These are phyloP conservation scores for Parasitella parasitica DNA, from an alignment of 371 early-diverging fungal species.

Conservation along the genomic window DNA sequence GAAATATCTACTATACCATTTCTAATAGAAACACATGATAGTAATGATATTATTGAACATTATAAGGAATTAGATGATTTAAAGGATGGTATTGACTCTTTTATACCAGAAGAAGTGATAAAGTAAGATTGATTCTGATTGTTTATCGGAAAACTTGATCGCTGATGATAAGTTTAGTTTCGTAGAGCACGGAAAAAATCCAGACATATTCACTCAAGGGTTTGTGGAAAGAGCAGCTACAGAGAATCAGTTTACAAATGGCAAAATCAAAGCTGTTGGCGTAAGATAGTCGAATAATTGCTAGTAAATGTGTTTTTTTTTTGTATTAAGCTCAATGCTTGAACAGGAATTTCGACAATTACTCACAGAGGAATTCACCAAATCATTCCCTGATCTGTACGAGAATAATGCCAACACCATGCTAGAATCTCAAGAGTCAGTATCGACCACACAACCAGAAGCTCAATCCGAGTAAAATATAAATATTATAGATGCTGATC, in stretches of 20 bases:
- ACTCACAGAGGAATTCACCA: constrained; percentile 40
- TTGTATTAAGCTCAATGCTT: not conserved
- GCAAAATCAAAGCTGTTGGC: constrained; percentile 69
- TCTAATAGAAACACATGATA: constrained; percentile 25
- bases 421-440: not conserved
- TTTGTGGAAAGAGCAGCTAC: constrained; percentile 73
- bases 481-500: not conserved
- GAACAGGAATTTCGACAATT: constrained; percentile 39
- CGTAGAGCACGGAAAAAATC: constrained; percentile 71
- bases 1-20: not conserved
- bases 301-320: no score
- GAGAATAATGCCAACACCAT: constrained; percentile 28
- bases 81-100: constrained; percentile 57
- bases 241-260: constrained; percentile 80
- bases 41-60: constrained; percentile 64
- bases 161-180: constrained; percentile 31
- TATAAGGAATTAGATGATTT: constrained; percentile 59
- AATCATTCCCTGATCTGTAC: constrained; percentile 50
- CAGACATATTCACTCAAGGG: constrained; percentile 72
- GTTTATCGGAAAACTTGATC: no score
- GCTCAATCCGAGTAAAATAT: not conserved
- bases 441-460: not conserved
- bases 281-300: constrained; percentile 27
- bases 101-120: constrained; percentile 72
- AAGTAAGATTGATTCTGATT: constrained; percentile 36